These are phyloP conservation scores for Coriolopsis trogii DNA, from an alignment of 1,284 basidiomycete genomes.

Conservation along the genomic window DNA sequence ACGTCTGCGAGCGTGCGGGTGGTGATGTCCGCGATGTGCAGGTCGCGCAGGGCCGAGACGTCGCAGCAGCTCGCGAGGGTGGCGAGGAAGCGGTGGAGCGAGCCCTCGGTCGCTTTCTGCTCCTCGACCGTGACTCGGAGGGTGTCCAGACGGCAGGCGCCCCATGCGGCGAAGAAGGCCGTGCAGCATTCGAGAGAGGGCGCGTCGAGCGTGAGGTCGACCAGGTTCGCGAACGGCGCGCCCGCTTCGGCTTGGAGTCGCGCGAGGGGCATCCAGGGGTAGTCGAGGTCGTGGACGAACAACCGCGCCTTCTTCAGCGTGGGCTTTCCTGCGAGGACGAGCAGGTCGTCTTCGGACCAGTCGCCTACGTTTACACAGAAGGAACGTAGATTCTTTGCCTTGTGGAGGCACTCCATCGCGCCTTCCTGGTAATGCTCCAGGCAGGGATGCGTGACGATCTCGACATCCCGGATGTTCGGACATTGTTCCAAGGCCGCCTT, in stretches of 20 bases:
- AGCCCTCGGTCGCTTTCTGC: background rate
- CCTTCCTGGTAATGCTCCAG: conserved; percentile 6
- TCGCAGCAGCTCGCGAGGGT: background rate
- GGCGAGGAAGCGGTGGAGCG: background rate
- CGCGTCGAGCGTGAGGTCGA: conserved; percentile 7
- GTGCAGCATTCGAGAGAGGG: conserved; percentile 7
- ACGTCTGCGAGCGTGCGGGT: background rate
- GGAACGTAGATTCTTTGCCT: conserved; percentile 1
- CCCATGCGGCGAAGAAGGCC: conserved; percentile 8
- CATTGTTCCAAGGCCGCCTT: conserved; percentile 11
- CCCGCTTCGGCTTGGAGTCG: background rate
- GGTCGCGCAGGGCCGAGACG: background rate
- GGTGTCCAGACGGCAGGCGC: conserved; percentile 1
- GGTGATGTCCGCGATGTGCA: conserved; percentile 1
- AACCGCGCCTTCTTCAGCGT: conserved; percentile 4
- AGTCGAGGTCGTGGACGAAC: conserved; percentile 1
- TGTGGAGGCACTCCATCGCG: conserved; percentile 3
- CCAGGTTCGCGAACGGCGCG: conserved; percentile 7
- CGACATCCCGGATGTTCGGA: conserved; percentile 7
- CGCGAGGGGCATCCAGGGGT: conserved; percentile 7
- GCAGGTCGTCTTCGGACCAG: conserved; percentile 11
- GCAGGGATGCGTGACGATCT: conserved; percentile 1
- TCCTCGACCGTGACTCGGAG: background rate
- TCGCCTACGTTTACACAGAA: background rate
- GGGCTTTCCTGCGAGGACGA: conserved; percentile 4